Conservation (phyloP, 768 basidiomycete species). For the Filobasidium floriforme region DNA sequence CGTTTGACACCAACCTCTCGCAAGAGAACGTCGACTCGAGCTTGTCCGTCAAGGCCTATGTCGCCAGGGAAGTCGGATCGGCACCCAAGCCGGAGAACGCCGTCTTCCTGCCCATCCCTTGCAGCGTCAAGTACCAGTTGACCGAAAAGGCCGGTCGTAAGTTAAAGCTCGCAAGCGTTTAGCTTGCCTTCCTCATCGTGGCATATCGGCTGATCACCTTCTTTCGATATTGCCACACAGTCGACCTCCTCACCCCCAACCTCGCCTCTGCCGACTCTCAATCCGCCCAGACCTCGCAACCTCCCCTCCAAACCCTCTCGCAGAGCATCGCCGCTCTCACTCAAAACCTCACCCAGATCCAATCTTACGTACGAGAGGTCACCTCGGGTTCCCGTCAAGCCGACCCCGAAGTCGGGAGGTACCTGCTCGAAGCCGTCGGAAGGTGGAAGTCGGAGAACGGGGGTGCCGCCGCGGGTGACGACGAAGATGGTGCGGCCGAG, state of each 20-base stretch:
- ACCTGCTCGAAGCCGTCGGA: conserved; percentile 70
- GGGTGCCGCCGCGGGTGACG: conserved; percentile 47
- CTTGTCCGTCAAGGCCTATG: conserved; percentile 76
- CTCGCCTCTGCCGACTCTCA: conserved; percentile 23
- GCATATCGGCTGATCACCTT: conserved; percentile 9
- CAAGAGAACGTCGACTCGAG: conserved; percentile 45
- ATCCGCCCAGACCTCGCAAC: conserved; percentile 43
- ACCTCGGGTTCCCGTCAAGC: conserved; percentile 57
- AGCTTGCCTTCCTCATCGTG: neutral
- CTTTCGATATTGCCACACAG: conserved; percentile 47
- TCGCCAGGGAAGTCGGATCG: conserved; percentile 82
- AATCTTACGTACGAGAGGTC: conserved; percentile 74
- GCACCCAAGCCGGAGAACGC: conserved; percentile 88
- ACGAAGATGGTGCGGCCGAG: conserved; percentile 61
- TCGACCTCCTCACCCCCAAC: conserved; percentile 58
- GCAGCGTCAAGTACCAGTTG: conserved; percentile 71
- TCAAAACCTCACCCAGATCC: conserved; percentile 73
- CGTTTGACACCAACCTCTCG: conserved; percentile 75
- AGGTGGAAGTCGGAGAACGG: conserved; percentile 33
- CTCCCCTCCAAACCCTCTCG: conserved; percentile 69
- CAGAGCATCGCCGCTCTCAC: conserved; percentile 63
- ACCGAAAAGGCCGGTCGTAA: conserved; percentile 77
- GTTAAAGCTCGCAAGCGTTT: conserved; percentile 39
- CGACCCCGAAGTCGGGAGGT: conserved; percentile 78
- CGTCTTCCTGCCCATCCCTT: conserved; percentile 87